A percentile compares a stretch with the other conserved stretches of the same genome.
Evolutionary conservation across 768 basidiomycete genomes (phyloP).

Genomic region (Pisolithus orientalis): DNA sequence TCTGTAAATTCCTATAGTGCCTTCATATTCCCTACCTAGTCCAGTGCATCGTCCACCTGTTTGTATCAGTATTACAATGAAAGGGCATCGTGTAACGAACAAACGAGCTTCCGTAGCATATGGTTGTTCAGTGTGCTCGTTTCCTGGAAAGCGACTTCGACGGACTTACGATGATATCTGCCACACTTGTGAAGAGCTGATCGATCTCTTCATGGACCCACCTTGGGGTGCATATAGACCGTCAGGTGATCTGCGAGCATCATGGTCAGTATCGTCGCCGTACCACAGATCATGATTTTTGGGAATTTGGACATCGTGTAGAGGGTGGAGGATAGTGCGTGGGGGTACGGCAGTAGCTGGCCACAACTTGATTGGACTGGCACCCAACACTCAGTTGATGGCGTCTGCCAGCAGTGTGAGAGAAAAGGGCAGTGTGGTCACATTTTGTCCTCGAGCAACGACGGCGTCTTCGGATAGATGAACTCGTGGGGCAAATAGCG

Average conservation of each 20-base stretch:
- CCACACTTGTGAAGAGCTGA: constrained; percentile 55
- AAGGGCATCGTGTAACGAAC: background rate
- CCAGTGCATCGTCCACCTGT: constrained; percentile 51
- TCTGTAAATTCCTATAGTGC: constrained; percentile 71
- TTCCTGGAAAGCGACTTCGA: background rate
- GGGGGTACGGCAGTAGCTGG: too few species aligned
- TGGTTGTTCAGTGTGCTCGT: too few species aligned
- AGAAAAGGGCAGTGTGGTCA: too few species aligned
- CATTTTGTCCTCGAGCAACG: too few species aligned
- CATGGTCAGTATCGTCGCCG: background rate
- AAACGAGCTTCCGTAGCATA: too few species aligned
- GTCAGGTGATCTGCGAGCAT: background rate
- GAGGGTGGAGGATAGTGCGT: background rate
- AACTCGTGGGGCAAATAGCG: too few species aligned
- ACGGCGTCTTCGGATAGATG: too few species aligned
- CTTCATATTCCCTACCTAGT: constrained; percentile 67
- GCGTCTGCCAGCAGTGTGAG: too few species aligned
- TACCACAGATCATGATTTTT: constrained; percentile 29
- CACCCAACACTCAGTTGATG: too few species aligned
- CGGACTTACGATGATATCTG: constrained; percentile 68
- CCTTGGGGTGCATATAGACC: constrained; percentile 51
- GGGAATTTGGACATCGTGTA: constrained; percentile 14
- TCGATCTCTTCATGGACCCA: constrained; percentile 78
- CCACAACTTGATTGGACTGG: too few species aligned
- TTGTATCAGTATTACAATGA: background rate